Conservation (phyloP, 1,139 yeast genomes). For the Debaryomycetaceae sp. region DNA sequence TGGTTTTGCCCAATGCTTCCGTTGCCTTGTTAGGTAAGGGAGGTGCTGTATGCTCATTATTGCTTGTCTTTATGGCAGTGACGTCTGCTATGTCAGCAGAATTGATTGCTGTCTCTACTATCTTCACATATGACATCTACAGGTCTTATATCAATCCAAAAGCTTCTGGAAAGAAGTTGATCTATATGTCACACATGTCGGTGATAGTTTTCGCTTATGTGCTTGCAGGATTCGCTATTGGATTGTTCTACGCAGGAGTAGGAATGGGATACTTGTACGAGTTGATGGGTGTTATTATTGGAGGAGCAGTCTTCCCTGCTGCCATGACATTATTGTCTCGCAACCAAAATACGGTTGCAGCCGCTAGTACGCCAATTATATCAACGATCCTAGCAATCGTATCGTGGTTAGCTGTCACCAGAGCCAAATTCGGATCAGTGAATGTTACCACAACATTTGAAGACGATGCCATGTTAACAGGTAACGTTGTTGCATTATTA, state of each 20-base stretch:
- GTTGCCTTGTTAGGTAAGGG: slow-evolving; percentile 80
- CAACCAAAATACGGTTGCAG: slow-evolving; percentile 62
- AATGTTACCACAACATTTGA: slow-evolving; percentile 65
- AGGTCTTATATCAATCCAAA: slow-evolving; percentile 73
- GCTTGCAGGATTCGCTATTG: slow-evolving; percentile 81
- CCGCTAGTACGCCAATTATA: slow-evolving; percentile 55
- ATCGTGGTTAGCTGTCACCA: slow-evolving; percentile 65
- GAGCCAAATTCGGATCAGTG: slow-evolving; percentile 47
- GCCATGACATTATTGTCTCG: slow-evolving; percentile 67
- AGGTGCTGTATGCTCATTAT: slow-evolving; percentile 77
- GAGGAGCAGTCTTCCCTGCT: slow-evolving; percentile 81
- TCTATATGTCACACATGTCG: slow-evolving; percentile 61
- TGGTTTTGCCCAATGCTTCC: slow-evolving; percentile 84
- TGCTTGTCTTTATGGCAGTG: slow-evolving; percentile 79
- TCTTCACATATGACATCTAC: slow-evolving; percentile 81
- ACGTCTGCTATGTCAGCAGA: slow-evolving; percentile 85
- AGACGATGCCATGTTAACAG: slow-evolving; percentile 81
- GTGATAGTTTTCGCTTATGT: slow-evolving; percentile 63
- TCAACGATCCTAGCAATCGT: slow-evolving; percentile 61
- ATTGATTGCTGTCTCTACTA: slow-evolving; percentile 80
- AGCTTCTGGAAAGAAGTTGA: slow-evolving; percentile 70
- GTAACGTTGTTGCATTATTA: slow-evolving; percentile 76
- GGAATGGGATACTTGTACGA: slow-evolving; percentile 85
- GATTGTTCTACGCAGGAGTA: slow-evolving; percentile 75
- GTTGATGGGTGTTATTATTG: slow-evolving; percentile 82